Percentiles rank a stretch among this genome's conserved stretches.
phyloP scores from a whole-genome alignment of 2,329 filamentous ascomycete species.

The Phoma sp. region DNA sequence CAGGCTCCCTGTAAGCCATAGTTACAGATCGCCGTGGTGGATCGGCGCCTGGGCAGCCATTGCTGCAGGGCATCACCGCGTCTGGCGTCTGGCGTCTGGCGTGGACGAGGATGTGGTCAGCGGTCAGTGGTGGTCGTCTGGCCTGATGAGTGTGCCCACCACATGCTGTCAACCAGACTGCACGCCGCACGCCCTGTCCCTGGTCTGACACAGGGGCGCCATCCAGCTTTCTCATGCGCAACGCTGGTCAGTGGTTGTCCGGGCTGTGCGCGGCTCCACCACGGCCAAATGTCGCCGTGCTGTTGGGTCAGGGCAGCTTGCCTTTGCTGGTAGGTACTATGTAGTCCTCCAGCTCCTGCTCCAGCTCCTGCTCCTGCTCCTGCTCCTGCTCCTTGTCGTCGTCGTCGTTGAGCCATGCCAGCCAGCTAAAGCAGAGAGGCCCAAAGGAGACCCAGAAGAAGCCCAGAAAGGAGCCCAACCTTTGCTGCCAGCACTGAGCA shows the following conservation, averaged over 20 bases:
- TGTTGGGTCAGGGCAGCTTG: slow-evolving; percentile 21
- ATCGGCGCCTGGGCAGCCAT: slow-evolving; percentile 43
- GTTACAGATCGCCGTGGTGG: slow-evolving; percentile 48
- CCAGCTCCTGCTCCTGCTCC: no score
- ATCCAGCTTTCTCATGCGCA: slow-evolving; percentile 1
- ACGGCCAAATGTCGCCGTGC: slow-evolving; percentile 32
- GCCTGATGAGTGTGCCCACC: slow-evolving; percentile 5
- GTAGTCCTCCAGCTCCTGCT: no score
- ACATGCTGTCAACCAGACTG: slow-evolving; percentile 10
- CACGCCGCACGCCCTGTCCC: neutral
- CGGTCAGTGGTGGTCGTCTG: neutral
- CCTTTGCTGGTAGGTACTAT: neutral
- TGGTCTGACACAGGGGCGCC: neutral
- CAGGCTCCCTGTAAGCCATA: slow-evolving; percentile 41
- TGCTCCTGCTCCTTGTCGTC: neutral
- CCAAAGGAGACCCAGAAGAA: neutral
- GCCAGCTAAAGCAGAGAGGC: neutral
- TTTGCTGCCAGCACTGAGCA: neutral
- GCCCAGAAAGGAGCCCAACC: neutral
- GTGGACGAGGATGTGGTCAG: neutral
- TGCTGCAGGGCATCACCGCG: slow-evolving; percentile 41
- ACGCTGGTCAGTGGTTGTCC: slow-evolving; percentile 6
- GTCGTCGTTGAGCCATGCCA: slow-evolving; percentile 5
- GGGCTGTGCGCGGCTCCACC: slow-evolving; percentile 28
- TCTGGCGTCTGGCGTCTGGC: slow-evolving; percentile 8